Conservation (phyloP, 2,329 filamentous ascomycete genomes). For the Penicillium carneum region DNA sequence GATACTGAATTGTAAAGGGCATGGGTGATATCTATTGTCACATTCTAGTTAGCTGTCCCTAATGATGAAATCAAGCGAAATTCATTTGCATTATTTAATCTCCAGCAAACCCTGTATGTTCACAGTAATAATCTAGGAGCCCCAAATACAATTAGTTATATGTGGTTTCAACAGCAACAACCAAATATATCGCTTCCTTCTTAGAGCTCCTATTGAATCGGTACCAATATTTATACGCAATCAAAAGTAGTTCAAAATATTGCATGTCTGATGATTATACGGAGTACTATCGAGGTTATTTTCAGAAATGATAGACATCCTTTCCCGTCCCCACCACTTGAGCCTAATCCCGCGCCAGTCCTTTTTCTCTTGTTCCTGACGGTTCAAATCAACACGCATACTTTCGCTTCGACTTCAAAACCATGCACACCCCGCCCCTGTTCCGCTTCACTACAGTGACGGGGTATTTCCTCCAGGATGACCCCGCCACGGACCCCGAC, state of each 20-base stretch:
- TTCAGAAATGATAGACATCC: no score
- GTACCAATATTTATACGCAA: background rate
- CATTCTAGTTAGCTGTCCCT: background rate
- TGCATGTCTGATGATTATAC: background rate
- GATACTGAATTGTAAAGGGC: background rate
- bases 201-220: no score
- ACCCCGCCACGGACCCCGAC: slow-evolving; percentile 55
- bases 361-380: slow-evolving; percentile 1
- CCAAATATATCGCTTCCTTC: background rate
- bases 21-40: background rate
- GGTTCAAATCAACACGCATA: background rate
- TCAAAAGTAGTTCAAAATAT: background rate
- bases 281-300: background rate
- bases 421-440: slow-evolving; percentile 22
- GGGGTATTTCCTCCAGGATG: slow-evolving; percentile 61
- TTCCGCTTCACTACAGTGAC: slow-evolving; percentile 52
- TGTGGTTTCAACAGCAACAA: background rate
- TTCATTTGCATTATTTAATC: background rate
- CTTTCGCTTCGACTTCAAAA: background rate
- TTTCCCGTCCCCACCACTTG: slow-evolving; percentile 7
- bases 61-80: background rate
- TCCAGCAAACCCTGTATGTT: background rate
- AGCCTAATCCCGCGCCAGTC: slow-evolving; percentile 10
- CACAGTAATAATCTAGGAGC: background rate
- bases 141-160: background rate